Base-by-base conservation (phyloP, 2,329 filamentous ascomycete genomes). In the Phialemoniopsis sp. region DNA sequence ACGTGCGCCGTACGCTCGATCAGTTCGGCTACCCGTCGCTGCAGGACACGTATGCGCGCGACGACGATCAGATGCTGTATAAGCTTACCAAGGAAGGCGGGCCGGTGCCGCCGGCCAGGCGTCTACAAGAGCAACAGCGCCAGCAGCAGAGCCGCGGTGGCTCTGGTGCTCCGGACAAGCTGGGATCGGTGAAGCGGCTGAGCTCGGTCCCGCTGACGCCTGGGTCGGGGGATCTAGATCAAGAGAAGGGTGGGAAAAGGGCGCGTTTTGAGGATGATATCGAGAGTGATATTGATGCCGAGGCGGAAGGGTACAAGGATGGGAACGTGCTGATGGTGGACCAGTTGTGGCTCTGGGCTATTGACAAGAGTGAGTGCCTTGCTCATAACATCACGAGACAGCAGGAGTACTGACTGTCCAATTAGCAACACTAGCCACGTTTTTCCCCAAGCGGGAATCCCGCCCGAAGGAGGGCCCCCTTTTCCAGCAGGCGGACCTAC, bases 51-150 rank as follows among this genome's bases (percentile, higher is more conserved):
- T 60, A 76, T 32, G 73, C 76, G 0, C 63, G 80, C 14, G 80
- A 84, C 32, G 77, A 80, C 32, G 80, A 84, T 32, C 80, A 84
- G 53, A 82, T 84, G 74, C 58, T 84, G 7, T 84, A 82, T 55
- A 84, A 84, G 47, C 59, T 82, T 3, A 80, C 77, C 3, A 80
- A 78, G 47, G 62, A 73, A 40, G 68, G 3, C 41, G 48, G 2
- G 50, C 50, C 12, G 14, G 28, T 16, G 10, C 36, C 39, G 15
- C 41, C 43, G n/a, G 39, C 36, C 29, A 49, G 18, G 17, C 13
- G 32, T 13, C 17, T 34, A 13, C n/a, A 18, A 8, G 14, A 34
- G 31, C 39, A 41, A 52, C 29, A 8, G 54, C n/a, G 37, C 29
- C 43, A 36, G 17, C 18, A 34, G 30, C 15, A 26, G 10, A 17